Conservation (phyloP, 306 rosid genomes). For the Vachellia pachyceras region DNA sequence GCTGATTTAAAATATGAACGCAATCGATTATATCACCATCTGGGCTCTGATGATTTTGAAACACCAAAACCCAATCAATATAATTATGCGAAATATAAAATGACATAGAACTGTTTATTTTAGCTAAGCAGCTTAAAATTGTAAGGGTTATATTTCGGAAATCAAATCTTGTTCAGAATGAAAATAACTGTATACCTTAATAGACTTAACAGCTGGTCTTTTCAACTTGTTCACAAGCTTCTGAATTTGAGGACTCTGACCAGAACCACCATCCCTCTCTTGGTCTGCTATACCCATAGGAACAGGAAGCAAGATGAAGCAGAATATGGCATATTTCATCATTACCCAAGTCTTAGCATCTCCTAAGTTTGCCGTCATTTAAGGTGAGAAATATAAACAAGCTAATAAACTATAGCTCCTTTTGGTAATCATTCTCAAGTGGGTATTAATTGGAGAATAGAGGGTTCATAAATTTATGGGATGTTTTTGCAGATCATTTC, state of each 20-base stretch:
- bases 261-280: conserved; percentile 7
- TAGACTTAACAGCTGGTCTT: conserved; percentile 59
- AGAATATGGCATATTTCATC: conserved; percentile 35
- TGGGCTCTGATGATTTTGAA: conserved; percentile 56
- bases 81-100: no score
- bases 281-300: no score
- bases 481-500: no score
- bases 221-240: conserved; percentile 57
- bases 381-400: conserved; percentile 36
- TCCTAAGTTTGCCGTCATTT: conserved; percentile 41
- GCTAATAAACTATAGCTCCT: conserved; percentile 32
- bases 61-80: conserved; percentile 14
- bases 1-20: background rate
- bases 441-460: conserved; percentile 20
- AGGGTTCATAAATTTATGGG: background rate
- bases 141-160: background rate
- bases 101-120: no score
- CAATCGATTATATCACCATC: conserved; percentile 65
- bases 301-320: conserved; percentile 33
- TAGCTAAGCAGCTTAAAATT: background rate
- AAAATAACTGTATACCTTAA: conserved; percentile 45
- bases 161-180: no score
- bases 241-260: conserved; percentile 50
- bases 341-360: conserved; percentile 8
- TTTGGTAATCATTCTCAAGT: background rate